phyloP scores from a whole-genome alignment of 768 basidiomycete genomes.

The Tylopilus cervinicoccineus region DNA sequence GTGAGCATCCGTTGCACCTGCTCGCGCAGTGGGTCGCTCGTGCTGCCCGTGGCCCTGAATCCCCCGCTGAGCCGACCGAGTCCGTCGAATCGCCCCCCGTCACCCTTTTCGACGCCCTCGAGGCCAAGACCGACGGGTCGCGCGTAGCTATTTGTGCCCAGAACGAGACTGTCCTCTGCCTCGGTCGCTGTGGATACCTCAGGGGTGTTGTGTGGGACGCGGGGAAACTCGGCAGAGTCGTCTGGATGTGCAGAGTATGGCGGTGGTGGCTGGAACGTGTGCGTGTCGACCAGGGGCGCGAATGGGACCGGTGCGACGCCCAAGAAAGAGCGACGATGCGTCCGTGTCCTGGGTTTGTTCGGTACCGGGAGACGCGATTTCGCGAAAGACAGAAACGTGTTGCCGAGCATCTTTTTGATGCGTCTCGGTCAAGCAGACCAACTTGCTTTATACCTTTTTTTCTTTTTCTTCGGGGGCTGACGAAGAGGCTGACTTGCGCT shows the following conservation, averaged over 20 bases:
- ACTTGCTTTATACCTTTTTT: too few relatives aligned
- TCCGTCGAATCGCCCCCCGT: slow-evolving; percentile 27
- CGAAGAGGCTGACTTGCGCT: slow-evolving; percentile 8
- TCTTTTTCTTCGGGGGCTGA: slow-evolving; percentile 24
- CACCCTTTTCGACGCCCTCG: slow-evolving; percentile 21
- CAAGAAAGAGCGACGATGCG: slow-evolving; percentile 11
- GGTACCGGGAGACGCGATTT: slow-evolving; percentile 22
- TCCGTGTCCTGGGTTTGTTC: slow-evolving; percentile 14
- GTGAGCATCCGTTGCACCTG: slow-evolving; percentile 20
- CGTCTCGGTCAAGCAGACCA: too few relatives aligned
- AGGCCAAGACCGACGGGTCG: slow-evolving; percentile 24
- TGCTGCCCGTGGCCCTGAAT: slow-evolving; percentile 6
- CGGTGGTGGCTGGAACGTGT: slow-evolving; percentile 25
- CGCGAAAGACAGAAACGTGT: slow-evolving; percentile 18
- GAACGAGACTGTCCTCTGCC: not conserved
- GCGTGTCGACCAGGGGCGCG: slow-evolving; percentile 26
- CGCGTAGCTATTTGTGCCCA: not conserved
- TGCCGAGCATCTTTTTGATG: too few relatives aligned
- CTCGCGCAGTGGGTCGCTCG: slow-evolving; percentile 14
- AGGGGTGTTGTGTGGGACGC: slow-evolving; percentile 29
- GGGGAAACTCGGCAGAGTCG: slow-evolving; percentile 10
- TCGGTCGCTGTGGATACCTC: not conserved
- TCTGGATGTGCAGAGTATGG: slow-evolving; percentile 16
- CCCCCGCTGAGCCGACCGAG: slow-evolving; percentile 28
- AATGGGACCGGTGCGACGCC: slow-evolving; percentile 19